A percentile compares a stretch with the other conserved stretches of the same genome.
phyloP scores from a whole-genome alignment of 176 grass and related monocot genomes.

The Rhynchospora tenuis region DNA sequence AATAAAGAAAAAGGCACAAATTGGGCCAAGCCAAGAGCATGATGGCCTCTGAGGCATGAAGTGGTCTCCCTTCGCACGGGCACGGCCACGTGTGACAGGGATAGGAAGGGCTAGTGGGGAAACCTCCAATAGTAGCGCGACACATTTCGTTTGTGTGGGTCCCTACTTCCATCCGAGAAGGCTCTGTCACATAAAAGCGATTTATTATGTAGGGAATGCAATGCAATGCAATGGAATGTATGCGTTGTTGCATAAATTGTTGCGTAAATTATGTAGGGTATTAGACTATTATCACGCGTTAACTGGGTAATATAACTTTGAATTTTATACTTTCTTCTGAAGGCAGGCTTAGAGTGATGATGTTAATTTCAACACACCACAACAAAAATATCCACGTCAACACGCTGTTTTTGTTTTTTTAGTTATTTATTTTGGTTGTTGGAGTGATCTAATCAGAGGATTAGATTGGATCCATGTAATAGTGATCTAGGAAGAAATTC shows the following conservation, averaged over 20 bases:
- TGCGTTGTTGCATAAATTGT: neutral
- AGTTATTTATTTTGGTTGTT: too few species aligned
- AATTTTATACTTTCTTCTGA: neutral
- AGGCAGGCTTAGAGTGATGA: too few species aligned
- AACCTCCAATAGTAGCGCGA: neutral
- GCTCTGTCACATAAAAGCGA: neutral
- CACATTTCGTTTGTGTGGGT: neutral
- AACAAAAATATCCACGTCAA: neutral
- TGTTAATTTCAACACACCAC: neutral
- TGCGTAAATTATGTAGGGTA: neutral
- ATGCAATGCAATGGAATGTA: too few species aligned
- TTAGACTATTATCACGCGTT: neutral
- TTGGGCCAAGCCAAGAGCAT: constrained; percentile 3
- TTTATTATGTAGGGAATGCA: neutral
- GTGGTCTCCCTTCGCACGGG: constrained; percentile 14
- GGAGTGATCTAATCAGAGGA: neutral
- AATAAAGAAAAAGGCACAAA: neutral
- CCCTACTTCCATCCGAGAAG: neutral
- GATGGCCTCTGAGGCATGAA: constrained; percentile 23
- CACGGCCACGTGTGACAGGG: constrained; percentile 13
- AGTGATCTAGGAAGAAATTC: too few species aligned
- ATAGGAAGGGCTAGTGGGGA: constrained; percentile 5
- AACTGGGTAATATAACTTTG: neutral
- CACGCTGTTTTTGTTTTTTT: neutral
- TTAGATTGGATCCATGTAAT: too few species aligned